A percentile compares a stretch with the other conserved stretches of the same genome.
Evolutionary conservation across 73 alveolate genomes (phyloP).

Genomic region (Paramecium octaurelia): DNA sequence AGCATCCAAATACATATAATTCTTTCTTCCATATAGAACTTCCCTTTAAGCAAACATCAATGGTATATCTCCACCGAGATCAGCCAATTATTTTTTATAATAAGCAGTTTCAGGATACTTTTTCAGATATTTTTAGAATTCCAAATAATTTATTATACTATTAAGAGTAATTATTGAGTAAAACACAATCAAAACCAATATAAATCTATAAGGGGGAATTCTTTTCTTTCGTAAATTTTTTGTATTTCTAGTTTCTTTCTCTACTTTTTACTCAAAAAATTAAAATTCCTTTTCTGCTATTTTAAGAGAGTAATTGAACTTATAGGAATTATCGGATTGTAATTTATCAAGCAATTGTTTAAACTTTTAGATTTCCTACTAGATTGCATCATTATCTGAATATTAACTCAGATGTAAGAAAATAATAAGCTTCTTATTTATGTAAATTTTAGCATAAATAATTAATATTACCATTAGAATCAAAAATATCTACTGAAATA

Average conservation of each 20-base stretch:
- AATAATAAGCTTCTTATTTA: neutral
- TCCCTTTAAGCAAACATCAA: slow-evolving; percentile 18
- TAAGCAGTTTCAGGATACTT: neutral
- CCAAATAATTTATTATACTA: neutral
- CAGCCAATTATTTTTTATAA: neutral
- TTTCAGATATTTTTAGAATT: neutral
- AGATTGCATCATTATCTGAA: neutral
- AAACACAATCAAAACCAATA: neutral
- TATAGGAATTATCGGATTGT: neutral
- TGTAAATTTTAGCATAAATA: neutral
- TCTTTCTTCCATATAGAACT: neutral
- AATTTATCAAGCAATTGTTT: neutral
- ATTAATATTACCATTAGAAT: neutral
- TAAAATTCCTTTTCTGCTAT: neutral
- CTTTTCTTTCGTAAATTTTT: neutral
- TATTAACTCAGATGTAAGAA: neutral
- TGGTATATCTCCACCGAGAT: neutral
- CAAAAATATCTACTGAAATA: neutral
- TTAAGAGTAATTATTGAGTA: neutral
- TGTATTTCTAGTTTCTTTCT: neutral
- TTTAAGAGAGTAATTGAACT: neutral
- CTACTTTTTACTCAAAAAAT: neutral
- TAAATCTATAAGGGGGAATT: neutral
- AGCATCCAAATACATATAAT: neutral
- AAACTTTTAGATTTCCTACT: neutral